Percentiles rank a stretch among this genome's conserved stretches.
Evolutionary conservation across 257 asterid species (phyloP).

Genomic region (Fraxinus quadrangulata): DNA sequence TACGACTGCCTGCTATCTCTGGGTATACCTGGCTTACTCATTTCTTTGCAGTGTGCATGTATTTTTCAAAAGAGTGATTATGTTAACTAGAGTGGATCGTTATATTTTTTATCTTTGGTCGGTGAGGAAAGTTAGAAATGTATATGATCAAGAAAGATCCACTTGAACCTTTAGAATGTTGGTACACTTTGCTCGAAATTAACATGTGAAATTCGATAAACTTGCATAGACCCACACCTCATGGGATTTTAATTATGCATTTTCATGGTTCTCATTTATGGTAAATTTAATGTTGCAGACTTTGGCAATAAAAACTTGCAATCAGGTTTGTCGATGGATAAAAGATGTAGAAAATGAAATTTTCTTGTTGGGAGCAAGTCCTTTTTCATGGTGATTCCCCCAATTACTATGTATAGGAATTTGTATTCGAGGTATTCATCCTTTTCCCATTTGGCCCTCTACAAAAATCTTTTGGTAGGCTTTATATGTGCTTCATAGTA

Average conservation of each 20-base stretch:
- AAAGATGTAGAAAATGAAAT: constrained; percentile 84
- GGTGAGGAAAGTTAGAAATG: background rate
- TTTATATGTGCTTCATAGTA: constrained; percentile 11
- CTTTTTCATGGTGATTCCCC: constrained; percentile 77
- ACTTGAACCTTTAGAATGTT: background rate
- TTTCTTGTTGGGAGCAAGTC: constrained; percentile 86
- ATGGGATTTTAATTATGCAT: background rate
- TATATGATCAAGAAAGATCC: background rate
- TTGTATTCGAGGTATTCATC: background rate
- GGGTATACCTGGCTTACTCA: background rate
- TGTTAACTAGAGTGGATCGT: background rate
- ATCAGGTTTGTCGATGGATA: constrained; percentile 92
- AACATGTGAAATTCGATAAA: background rate
- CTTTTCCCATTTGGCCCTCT: background rate
- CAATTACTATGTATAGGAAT: constrained; percentile 19
- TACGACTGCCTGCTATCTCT: background rate
- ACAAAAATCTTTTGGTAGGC: constrained; percentile 16
- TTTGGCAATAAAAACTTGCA: constrained; percentile 88
- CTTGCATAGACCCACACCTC: background rate
- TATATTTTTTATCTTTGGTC: background rate
- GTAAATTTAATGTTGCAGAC: constrained; percentile 57
- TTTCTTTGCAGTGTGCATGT: background rate
- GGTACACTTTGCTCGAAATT: no score
- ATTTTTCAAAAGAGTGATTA: background rate
- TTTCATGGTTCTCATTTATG: background rate